phyloP scores from a whole-genome alignment of 1,139 yeast genomes.

The Debaryomyces subglobosus region DNA sequence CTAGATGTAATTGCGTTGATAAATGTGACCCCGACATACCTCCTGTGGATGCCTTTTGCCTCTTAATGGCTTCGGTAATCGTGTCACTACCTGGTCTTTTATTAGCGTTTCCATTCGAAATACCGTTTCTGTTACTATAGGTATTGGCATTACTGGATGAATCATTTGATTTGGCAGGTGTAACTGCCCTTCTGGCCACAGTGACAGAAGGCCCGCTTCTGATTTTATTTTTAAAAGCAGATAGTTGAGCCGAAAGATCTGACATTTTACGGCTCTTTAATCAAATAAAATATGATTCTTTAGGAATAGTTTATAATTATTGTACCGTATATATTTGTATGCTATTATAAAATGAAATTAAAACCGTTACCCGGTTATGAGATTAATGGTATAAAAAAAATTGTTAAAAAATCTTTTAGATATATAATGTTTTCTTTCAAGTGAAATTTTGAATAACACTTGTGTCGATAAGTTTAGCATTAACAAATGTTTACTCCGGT shows the following conservation, averaged over 20 bases:
- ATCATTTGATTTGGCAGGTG: slow-evolving; percentile 13
- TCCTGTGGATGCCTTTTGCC: slow-evolving; percentile 34
- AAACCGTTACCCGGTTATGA: slow-evolving; percentile 9
- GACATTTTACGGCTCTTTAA: slow-evolving; percentile 31
- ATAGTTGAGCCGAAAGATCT: slow-evolving; percentile 49
- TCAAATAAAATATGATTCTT: slow-evolving; percentile 1
- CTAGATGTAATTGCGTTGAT: slow-evolving; percentile 80
- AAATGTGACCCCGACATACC: slow-evolving; percentile 59
- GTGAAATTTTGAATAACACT: slow-evolving; percentile 13
- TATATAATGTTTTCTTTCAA: slow-evolving; percentile 2
- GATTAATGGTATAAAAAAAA: neutral
- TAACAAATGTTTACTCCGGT: slow-evolving; percentile 18
- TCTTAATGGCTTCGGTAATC: slow-evolving; percentile 39
- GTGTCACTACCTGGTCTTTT: slow-evolving; percentile 28
- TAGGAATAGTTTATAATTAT: neutral
- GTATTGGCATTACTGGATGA: neutral
- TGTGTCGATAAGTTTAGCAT: slow-evolving; percentile 19
- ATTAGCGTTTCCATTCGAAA: slow-evolving; percentile 6
- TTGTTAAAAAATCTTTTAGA: neutral
- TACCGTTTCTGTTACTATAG: neutral
- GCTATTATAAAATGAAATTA: neutral
- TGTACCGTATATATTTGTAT: neutral
- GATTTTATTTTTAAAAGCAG: slow-evolving; percentile 53
- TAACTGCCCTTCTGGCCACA: slow-evolving; percentile 32
- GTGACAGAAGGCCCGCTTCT: slow-evolving; percentile 50